Evolutionary conservation across 2,329 filamentous ascomycete genomes (phyloP).

Genomic region (Ceratocystis cubensis): DNA sequence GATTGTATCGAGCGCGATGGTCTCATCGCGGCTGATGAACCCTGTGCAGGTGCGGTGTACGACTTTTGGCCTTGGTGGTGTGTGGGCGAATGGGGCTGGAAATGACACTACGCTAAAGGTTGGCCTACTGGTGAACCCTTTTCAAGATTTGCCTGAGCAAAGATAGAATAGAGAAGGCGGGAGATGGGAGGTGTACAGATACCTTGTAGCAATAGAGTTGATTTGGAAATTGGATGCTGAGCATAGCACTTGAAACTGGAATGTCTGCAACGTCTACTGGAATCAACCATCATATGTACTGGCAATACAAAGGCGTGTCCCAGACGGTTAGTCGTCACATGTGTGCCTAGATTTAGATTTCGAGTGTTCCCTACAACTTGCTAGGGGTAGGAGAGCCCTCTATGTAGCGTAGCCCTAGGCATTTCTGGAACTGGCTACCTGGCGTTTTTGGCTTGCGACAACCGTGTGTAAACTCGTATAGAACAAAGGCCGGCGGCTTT

Average conservation of each 20-base stretch:
- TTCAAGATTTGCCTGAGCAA: slow-evolving; percentile 9
- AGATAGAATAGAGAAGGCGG: background rate
- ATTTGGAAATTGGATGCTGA: background rate
- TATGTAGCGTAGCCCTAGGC: too few species aligned
- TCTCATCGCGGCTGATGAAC: slow-evolving; percentile 18
- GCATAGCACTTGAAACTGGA: background rate
- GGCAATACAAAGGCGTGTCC: too few species aligned
- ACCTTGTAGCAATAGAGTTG: background rate
- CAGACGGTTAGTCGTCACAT: too few species aligned
- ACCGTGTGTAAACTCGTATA: too few species aligned
- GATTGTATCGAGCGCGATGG: slow-evolving; percentile 10
- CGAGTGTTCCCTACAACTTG: too few species aligned
- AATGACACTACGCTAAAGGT: slow-evolving; percentile 17
- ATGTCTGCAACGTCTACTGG: background rate
- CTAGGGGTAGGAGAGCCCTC: too few species aligned
- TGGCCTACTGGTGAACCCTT: slow-evolving; percentile 15
- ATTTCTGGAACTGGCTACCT: too few species aligned
- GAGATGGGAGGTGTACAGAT: background rate
- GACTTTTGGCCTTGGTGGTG: slow-evolving; percentile 11
- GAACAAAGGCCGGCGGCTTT: too few species aligned
- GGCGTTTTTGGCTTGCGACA: too few species aligned
- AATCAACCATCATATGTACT: too few species aligned
- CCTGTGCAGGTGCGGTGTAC: slow-evolving; percentile 17
- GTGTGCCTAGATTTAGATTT: too few species aligned
- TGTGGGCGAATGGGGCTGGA: slow-evolving; percentile 12